A percentile compares a stretch with the other conserved stretches of the same genome.
These are phyloP conservation scores for Penicillium atrosanguineum DNA, from an alignment of 495 filamentous ascomycete species.

Conservation along the genomic window DNA sequence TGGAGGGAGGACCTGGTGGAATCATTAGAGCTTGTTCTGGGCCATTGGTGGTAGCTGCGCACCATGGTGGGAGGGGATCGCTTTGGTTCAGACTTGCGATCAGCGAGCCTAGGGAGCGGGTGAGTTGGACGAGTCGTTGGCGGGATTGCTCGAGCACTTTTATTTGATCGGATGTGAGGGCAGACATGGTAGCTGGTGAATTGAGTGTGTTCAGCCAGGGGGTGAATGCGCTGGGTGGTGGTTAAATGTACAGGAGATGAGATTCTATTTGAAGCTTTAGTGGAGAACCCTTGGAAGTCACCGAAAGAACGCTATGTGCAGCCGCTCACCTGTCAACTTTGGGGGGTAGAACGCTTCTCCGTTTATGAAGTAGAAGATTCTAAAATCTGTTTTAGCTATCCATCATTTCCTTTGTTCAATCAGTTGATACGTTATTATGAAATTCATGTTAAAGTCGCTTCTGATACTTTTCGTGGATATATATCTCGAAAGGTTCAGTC, in stretches of 20 bases:
- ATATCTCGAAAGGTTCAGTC: no score
- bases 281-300: not conserved
- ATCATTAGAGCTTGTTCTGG: conserved; percentile 1
- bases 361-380: not conserved
- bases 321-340: not conserved
- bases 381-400: no score
- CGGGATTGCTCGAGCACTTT: conserved; percentile 73
- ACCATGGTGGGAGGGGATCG: conserved; percentile 63
- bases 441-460: no score
- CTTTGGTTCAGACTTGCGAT: conserved; percentile 49
- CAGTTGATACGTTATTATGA: no score
- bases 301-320: not conserved
- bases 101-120: conserved; percentile 62
- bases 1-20: conserved; percentile 63
- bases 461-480: no score
- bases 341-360: not conserved
- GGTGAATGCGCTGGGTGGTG: not conserved
- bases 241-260: not conserved
- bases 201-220: not conserved
- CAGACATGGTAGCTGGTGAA: conserved; percentile 24
- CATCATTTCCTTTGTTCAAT: no score
- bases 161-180: conserved; percentile 56
- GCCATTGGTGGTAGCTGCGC: conserved; percentile 10
- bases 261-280: not conserved
- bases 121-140: conserved; percentile 67